A percentile compares a stretch with the other conserved stretches of the same genome.
phyloP scores from a whole-genome alignment of 164 flowering plant genomes.

The Vitis rotundifolia region DNA sequence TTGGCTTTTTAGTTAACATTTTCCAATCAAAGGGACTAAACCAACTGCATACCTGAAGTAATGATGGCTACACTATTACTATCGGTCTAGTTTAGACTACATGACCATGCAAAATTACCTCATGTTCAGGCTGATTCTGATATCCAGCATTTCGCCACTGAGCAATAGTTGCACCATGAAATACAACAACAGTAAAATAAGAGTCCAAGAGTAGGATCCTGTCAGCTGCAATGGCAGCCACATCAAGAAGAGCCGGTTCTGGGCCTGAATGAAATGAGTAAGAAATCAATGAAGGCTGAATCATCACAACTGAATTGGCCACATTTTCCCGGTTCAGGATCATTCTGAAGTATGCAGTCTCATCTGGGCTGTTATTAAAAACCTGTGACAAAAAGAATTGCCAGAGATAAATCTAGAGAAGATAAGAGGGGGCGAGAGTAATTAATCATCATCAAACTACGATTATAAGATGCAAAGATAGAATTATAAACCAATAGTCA shows the following conservation, averaged over 20 bases:
- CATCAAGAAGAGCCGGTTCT: slow-evolving; percentile 92
- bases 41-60: no score
- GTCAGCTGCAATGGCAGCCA: slow-evolving; percentile 87
- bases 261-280: slow-evolving; percentile 83
- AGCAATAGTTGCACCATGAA: slow-evolving; percentile 88
- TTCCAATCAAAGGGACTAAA: no score
- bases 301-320: slow-evolving; percentile 93
- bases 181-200: slow-evolving; percentile 85
- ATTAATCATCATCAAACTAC: not conserved
- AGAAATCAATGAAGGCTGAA: slow-evolving; percentile 93
- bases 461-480: not conserved
- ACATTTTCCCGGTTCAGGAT: slow-evolving; percentile 90
- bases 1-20: no score
- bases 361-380: slow-evolving; percentile 97
- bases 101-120: slow-evolving; percentile 39
- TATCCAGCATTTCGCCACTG: slow-evolving; percentile 97
- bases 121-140: slow-evolving; percentile 80
- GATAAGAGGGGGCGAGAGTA: not conserved
- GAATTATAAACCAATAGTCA: not conserved
- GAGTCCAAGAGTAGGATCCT: slow-evolving; percentile 87
- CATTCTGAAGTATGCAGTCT: slow-evolving; percentile 96
- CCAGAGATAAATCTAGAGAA: slow-evolving; percentile 1
- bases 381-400: slow-evolving; percentile 40
- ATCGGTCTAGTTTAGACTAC: no score
- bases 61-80: no score